These are phyloP conservation scores for Lolium multiflorum DNA, from an alignment of 176 grass and related monocot species.

Conservation along the genomic window DNA sequence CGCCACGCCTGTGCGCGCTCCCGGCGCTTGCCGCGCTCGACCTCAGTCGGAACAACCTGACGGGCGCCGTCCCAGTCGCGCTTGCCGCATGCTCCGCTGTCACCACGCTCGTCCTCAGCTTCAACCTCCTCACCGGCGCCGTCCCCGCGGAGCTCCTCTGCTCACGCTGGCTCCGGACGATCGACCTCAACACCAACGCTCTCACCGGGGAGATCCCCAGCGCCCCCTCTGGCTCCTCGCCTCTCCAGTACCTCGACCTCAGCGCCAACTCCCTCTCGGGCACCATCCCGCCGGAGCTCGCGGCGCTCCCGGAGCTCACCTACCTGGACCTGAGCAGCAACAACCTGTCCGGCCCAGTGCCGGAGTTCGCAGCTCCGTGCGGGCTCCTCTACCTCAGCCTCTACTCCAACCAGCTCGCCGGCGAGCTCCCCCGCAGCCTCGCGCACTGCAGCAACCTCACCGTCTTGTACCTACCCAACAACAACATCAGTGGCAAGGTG, in stretches of 20 bases:
- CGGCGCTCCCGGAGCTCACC: constrained; percentile 43
- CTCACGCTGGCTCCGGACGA: constrained; percentile 32
- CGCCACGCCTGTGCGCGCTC: constrained; percentile 43
- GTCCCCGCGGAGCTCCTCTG: constrained; percentile 46
- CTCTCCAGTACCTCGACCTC: constrained; percentile 47
- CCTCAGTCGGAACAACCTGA: constrained; percentile 52
- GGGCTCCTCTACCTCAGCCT: constrained; percentile 43
- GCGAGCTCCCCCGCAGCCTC: constrained; percentile 49
- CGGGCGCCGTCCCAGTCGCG: constrained; percentile 47
- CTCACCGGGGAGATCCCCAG: constrained; percentile 54
- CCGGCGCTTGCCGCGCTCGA: constrained; percentile 44
- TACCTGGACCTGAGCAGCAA: constrained; percentile 54
- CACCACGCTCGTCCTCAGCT: constrained; percentile 39
- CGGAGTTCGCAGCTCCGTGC: constrained; percentile 39
- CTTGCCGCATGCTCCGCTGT: constrained; percentile 45
- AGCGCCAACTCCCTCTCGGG: constrained; percentile 47
- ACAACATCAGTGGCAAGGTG: constrained; percentile 42
- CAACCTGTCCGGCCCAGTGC: constrained; percentile 48
- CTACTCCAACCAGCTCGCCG: constrained; percentile 43
- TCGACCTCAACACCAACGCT: constrained; percentile 49
- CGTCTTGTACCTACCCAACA: constrained; percentile 30
- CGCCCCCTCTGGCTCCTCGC: neutral
- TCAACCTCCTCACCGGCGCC: constrained; percentile 47
- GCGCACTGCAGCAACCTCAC: constrained; percentile 50
- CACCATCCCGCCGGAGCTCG: constrained; percentile 38